phyloP scores from a whole-genome alignment of 129 eudicot genomes.

The Chrysanthemum lavandulifolium region DNA sequence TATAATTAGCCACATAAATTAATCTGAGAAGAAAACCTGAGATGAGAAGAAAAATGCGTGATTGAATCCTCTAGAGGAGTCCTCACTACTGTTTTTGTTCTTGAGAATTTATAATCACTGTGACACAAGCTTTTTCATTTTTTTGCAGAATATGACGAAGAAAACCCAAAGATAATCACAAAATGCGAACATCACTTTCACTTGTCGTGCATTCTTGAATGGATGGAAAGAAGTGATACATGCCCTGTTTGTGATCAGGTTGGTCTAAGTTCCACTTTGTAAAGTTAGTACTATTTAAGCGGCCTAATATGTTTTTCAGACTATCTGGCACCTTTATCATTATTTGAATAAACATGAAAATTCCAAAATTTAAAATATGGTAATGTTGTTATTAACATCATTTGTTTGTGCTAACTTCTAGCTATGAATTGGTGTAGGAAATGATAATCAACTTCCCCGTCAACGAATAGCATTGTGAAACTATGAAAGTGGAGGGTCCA shows the following conservation, averaged over 20 bases:
- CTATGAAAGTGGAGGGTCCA: slow-evolving; percentile 6
- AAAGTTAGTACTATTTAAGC: background rate
- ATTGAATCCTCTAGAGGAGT: background rate
- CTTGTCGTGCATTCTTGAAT: slow-evolving; percentile 87
- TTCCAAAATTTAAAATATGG: background rate
- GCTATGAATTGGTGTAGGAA: slow-evolving; percentile 52
- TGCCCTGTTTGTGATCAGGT: slow-evolving; percentile 98
- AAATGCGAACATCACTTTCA: slow-evolving; percentile 97
- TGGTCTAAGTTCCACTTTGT: background rate
- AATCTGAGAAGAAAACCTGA: background rate
- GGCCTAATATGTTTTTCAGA: background rate
- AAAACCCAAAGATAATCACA: slow-evolving; percentile 83
- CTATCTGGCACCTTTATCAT: background rate
- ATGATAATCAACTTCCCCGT: slow-evolving; percentile 52
- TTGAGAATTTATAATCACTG: background rate
- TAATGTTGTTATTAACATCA: background rate
- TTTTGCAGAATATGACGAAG: slow-evolving; percentile 81
- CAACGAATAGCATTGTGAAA: slow-evolving; percentile 38
- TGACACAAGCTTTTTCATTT: background rate
- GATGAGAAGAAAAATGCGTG: background rate
- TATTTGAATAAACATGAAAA: slow-evolving; percentile 1
- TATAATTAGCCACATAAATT: background rate
- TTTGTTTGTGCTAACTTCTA: slow-evolving; percentile 10
- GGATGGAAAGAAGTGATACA: slow-evolving; percentile 98
- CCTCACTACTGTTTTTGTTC: background rate